Base-by-base conservation (phyloP, 2,329 filamentous ascomycete species). In the Aspergillus pseudoterreus region DNA sequence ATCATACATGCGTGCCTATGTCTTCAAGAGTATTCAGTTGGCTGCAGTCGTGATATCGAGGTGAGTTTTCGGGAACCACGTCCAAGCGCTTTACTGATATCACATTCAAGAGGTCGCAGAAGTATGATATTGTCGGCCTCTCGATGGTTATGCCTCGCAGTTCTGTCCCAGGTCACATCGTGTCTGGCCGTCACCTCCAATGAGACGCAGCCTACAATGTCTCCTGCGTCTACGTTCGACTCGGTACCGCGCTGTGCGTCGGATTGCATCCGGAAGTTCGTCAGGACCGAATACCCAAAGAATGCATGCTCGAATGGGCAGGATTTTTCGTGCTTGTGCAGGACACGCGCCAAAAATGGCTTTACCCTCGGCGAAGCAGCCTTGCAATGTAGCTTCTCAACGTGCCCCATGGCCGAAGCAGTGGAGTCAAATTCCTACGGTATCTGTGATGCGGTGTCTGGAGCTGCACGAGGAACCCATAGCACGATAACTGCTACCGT, bases 311-410 rank as follows among this genome's bases (percentile, higher is more conserved):
- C 75, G 27, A 63, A 69, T 32, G 70, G 71, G 12, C 75, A 78
- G 10, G 76, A 84, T 22, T 66, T 89, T 58, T 71, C 77, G 61
- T 89, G 85, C 58, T 75, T 90, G 6, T 91, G 87, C 66, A 77
- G 78, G 35, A 75, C 77, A 52, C 74, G 75, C 32, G 85, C 85
- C 8, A 70, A 67, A 11, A 79, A 79, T 27, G 85, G 83, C 9
- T 86, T 84, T 60, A 90, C 87, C 1, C 63, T 90, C 44, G 86
- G 85, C n/a, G 87, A 90, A 70, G 86, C 79, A 10, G 85, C 83
- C 4, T 70, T 89, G 55, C 81, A 85, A 62, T 91, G 87, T 66
- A 78, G 88, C 32, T 73, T 80, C 8, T 81, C 81, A 2, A 71
- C 69, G 12, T 91, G 87, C 66, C 66, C 72, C 4, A 71, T 74